phyloP scores from a whole-genome alignment of 2,329 filamentous ascomycete species.

The Ophiostoma montium region DNA sequence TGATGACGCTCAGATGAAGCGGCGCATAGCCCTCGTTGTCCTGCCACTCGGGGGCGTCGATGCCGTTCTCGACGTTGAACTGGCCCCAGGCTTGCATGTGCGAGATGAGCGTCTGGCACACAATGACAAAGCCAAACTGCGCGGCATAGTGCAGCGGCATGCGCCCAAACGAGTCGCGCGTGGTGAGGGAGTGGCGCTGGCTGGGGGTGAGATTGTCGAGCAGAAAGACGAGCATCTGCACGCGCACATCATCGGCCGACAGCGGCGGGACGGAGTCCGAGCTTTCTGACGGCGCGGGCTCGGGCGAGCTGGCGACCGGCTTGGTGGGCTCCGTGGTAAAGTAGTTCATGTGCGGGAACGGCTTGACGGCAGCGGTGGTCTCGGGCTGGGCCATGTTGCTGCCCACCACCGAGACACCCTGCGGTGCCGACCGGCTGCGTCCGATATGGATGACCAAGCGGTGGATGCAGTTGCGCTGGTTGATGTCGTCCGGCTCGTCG shows the following conservation, averaged over 20 bases:
- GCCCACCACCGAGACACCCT: neutral
- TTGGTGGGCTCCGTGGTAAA: conserved; percentile 53
- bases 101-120: conserved; percentile 75
- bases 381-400: conserved; percentile 24
- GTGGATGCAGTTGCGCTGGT: conserved; percentile 86
- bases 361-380: conserved; percentile 26
- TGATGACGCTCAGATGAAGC: conserved; percentile 81
- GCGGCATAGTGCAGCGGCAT: conserved; percentile 86
- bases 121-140: conserved; percentile 84
- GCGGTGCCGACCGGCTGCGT: conserved; percentile 42
- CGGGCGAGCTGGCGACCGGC: conserved; percentile 58
- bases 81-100: conserved; percentile 82
- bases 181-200: conserved; percentile 54
- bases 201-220: conserved; percentile 53
- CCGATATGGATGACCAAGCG: conserved; percentile 86
- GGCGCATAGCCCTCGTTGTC: conserved; percentile 85
- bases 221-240: conserved; percentile 48
- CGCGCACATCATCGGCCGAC: conserved; percentile 56
- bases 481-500: conserved; percentile 83
- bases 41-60: conserved; percentile 81
- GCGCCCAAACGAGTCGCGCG: conserved; percentile 65
- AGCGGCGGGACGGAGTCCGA: conserved; percentile 56
- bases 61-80: conserved; percentile 71
- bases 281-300: conserved; percentile 43
- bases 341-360: conserved; percentile 32